Conservation (phyloP, 441 rosid genomes). For the Erodium chrysanthum region DNA sequence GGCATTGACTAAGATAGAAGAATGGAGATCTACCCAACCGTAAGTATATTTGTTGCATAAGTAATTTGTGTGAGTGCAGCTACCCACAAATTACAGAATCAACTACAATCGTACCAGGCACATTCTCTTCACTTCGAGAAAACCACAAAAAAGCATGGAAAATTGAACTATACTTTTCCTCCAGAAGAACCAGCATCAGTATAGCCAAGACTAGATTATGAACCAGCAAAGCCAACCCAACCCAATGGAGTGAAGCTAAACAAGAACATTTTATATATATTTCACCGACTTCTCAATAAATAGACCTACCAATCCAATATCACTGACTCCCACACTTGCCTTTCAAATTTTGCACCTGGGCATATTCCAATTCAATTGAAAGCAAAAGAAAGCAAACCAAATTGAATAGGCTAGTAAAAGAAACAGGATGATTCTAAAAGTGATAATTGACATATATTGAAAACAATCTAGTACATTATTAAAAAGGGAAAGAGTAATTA, state of each 20-base stretch:
- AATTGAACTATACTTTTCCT: background rate
- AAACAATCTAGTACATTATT: slow-evolving; percentile 7
- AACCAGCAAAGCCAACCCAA: background rate
- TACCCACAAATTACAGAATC: background rate
- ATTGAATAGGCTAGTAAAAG: slow-evolving; percentile 16
- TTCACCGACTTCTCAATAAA: background rate
- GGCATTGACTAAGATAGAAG: slow-evolving; percentile 15
- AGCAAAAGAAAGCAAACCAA: background rate
- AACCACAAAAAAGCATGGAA: background rate
- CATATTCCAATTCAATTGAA: slow-evolving; percentile 2
- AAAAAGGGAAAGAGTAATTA: slow-evolving; percentile 18
- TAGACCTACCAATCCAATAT: background rate
- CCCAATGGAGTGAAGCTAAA: slow-evolving; percentile 2
- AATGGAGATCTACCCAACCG: slow-evolving; percentile 9
- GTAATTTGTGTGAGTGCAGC: background rate
- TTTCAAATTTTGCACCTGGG: background rate
- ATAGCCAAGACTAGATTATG: slow-evolving; percentile 2
- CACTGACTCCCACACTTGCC: slow-evolving; percentile 1
- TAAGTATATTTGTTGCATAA: no score
- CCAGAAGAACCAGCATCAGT: background rate
- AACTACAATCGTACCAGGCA: background rate
- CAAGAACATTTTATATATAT: background rate
- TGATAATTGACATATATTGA: background rate
- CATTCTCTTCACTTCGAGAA: background rate
- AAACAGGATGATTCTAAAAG: slow-evolving; percentile 9